Evolutionary conservation across 768 basidiomycete species (phyloP).

Genomic region (Austroboletus festivus): DNA sequence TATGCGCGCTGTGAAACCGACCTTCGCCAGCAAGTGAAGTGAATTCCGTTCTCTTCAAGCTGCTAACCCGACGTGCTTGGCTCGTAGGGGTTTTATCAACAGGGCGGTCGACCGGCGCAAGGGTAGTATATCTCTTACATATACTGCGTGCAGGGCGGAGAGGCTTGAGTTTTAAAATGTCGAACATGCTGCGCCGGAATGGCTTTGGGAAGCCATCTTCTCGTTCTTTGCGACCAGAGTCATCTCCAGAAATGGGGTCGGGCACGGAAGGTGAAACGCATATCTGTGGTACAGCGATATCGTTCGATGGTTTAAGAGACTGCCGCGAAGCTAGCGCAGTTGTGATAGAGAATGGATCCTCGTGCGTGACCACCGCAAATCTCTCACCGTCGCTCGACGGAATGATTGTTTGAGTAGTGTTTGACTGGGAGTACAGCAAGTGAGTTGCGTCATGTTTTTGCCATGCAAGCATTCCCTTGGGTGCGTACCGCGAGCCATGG

Average conservation of each 20-base stretch:
- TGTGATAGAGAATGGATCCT: constrained; percentile 23
- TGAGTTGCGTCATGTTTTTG: neutral
- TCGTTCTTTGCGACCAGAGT: neutral
- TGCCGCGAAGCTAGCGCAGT: neutral
- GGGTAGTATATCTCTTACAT: neutral
- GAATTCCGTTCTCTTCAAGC: neutral
- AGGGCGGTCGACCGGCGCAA: neutral
- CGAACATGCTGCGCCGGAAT: constrained; percentile 21
- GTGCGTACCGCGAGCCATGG: constrained; percentile 26
- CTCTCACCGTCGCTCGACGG: constrained; percentile 24
- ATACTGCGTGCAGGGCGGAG: neutral
- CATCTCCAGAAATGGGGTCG: neutral
- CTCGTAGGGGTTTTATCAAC: neutral
- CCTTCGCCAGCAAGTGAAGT: neutral
- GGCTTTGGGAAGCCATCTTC: constrained; percentile 10
- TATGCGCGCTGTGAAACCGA: neutral
- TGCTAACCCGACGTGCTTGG: neutral
- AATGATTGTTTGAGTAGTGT: constrained; percentile 11
- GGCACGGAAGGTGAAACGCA: neutral
- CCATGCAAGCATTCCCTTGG: constrained; percentile 15
- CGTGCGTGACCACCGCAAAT: constrained; percentile 19
- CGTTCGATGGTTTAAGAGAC: neutral
- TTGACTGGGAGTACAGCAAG: neutral
- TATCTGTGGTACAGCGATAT: constrained; percentile 4
- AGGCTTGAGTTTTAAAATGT: constrained; percentile 18